Evolutionary conservation across 495 filamentous ascomycete genomes (phyloP).

Genomic region (Penicillium fimorum): DNA sequence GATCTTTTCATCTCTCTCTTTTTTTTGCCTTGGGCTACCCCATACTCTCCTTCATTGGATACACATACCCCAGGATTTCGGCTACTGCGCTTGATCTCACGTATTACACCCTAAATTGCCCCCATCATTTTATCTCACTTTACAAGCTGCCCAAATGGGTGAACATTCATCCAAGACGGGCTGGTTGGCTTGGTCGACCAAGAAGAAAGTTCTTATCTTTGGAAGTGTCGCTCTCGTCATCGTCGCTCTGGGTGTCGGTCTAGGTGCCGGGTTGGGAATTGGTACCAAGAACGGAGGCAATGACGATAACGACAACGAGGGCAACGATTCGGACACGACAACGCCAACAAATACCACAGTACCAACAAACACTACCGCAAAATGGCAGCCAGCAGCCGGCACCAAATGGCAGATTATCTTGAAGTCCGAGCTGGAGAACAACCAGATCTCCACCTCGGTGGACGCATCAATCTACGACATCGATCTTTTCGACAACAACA

Average conservation of each 20-base stretch:
- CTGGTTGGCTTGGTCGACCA: constrained; percentile 37
- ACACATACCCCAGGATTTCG: not conserved
- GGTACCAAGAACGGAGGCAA: constrained; percentile 26
- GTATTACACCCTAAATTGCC: not conserved
- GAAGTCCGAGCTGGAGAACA: constrained; percentile 30
- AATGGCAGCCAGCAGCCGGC: constrained; percentile 50
- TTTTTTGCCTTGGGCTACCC: constrained; percentile 4
- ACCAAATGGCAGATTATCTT: constrained; percentile 58
- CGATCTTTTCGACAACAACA: constrained; percentile 56
- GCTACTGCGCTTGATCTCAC: not conserved
- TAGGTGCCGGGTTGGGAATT: constrained; percentile 54
- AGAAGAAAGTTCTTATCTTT: constrained; percentile 40
- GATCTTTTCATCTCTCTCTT: constrained; percentile 13
- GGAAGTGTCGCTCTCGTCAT: constrained; percentile 32
- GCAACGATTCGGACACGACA: constrained; percentile 18
- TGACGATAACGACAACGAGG: constrained; percentile 20
- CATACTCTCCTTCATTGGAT: not conserved
- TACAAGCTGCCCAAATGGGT: constrained; percentile 3
- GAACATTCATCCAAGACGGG: constrained; percentile 19
- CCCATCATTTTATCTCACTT: not conserved
- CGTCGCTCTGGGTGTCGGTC: constrained; percentile 51
- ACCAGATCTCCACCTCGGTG: constrained; percentile 37
- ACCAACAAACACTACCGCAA: constrained; percentile 31
- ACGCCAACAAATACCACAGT: constrained; percentile 29
- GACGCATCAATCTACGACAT: constrained; percentile 58